A percentile compares a stretch with the other conserved stretches of the same genome.
phyloP scores from a whole-genome alignment of 352 stramenopile genomes.

The Pythium guiyangense region DNA sequence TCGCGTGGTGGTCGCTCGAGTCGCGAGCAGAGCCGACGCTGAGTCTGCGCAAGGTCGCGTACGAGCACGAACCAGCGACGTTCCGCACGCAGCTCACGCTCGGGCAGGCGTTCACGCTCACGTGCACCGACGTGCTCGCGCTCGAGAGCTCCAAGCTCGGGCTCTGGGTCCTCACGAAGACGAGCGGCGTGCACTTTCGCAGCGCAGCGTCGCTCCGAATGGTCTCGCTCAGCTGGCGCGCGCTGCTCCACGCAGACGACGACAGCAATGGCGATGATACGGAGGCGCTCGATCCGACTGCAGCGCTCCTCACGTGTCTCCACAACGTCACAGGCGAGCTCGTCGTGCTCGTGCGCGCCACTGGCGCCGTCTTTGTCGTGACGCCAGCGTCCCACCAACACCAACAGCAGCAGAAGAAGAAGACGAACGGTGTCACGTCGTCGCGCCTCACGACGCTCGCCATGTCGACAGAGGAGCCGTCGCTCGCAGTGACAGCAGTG shows the following conservation, averaged over 20 bases:
- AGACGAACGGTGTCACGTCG: constrained; percentile 1
- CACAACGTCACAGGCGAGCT: constrained; percentile 79
- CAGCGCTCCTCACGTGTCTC: no score
- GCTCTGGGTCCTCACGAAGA: constrained; percentile 62
- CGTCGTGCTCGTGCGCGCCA: constrained; percentile 33
- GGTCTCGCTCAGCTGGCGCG: constrained; percentile 33
- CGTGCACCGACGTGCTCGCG: constrained; percentile 30
- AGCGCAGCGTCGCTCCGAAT: constrained; percentile 39
- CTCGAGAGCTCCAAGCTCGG: constrained; percentile 63
- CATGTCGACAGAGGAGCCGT: constrained; percentile 12
- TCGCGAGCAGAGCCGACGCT: constrained; percentile 57
- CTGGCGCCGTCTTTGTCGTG: constrained; percentile 39
- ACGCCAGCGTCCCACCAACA: constrained; percentile 19
- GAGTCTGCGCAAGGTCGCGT: constrained; percentile 64
- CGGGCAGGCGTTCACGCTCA: constrained; percentile 49
- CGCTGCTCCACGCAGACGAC: constrained; percentile 1
- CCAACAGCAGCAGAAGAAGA: background rate
- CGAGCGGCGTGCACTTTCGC: constrained; percentile 52
- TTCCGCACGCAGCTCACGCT: constrained; percentile 78
- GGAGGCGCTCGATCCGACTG: constrained; percentile 20
- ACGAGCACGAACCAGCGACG: constrained; percentile 57
- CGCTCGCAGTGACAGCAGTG: constrained; percentile 7
- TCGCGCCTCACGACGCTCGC: constrained; percentile 25
- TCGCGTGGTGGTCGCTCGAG: constrained; percentile 77
- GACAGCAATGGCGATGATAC: background rate